Conservation (phyloP, 2,329 filamentous ascomycete species). For the Stylonectria norvegica region DNA sequence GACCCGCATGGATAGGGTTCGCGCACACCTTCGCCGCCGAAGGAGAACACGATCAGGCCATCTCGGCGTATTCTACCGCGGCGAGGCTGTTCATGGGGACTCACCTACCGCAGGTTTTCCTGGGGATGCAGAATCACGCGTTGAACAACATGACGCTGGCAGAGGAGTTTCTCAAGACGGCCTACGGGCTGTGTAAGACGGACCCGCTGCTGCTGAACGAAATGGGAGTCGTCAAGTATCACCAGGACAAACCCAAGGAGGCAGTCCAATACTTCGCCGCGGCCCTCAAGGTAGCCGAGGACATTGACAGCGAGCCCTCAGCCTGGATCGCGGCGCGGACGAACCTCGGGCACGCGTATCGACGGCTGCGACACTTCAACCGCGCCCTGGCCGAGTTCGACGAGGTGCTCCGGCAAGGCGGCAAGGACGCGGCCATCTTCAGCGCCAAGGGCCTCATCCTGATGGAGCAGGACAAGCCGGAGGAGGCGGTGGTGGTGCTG, state of each 20-base stretch:
- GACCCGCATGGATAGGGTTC: constrained; percentile 97
- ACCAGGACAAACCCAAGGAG: constrained; percentile 74
- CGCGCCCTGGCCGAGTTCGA: constrained; percentile 80
- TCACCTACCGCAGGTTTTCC: constrained; percentile 89
- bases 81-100: constrained; percentile 94
- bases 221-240: constrained; percentile 92
- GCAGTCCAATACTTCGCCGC: constrained; percentile 75
- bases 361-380: constrained; percentile 65
- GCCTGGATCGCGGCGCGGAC: constrained; percentile 82
- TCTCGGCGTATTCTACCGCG: constrained; percentile 94
- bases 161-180: constrained; percentile 89
- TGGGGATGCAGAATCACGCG: constrained; percentile 97
- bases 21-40: constrained; percentile 97
- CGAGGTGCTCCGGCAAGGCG: constrained; percentile 77
- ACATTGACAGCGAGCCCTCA: constrained; percentile 76
- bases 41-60: constrained; percentile 96
- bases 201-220: constrained; percentile 94
- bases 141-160: constrained; percentile 93
- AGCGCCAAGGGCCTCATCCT: constrained; percentile 80
- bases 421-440: constrained; percentile 75
- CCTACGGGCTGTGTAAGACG: constrained; percentile 75
- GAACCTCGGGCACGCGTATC: constrained; percentile 85
- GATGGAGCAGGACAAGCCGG: constrained; percentile 69
- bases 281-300: constrained; percentile 72
- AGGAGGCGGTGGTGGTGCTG: constrained; percentile 75